A percentile compares a stretch with the other conserved stretches of the same genome.
Conservation (phyloP, 805 yeast species). For the Ogataea chonburiensis region DNA sequence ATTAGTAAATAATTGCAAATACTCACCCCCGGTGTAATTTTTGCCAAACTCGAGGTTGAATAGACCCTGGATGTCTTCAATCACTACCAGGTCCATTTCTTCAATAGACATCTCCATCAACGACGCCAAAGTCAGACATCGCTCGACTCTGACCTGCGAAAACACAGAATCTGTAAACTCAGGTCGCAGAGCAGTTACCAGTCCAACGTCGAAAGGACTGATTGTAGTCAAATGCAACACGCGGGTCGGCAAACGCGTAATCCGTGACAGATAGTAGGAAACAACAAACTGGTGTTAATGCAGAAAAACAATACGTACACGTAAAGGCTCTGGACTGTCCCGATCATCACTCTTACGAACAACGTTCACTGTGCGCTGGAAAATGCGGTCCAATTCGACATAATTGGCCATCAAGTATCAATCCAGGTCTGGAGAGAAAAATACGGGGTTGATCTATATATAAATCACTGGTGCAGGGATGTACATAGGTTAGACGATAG, state of each 20-base stretch:
- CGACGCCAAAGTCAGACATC: constrained; percentile 18
- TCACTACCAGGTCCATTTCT: constrained; percentile 18
- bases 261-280: constrained; percentile 15
- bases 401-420: not conserved
- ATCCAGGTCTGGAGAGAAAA: not conserved
- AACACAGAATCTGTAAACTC: constrained; percentile 3
- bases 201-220: constrained; percentile 3
- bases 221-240: constrained; percentile 6
- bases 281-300: constrained; percentile 5
- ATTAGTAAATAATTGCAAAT: constrained; percentile 6
- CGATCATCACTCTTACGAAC: constrained; percentile 1
- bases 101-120: constrained; percentile 5
- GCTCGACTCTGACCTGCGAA: constrained; percentile 11
- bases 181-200: not conserved
- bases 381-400: constrained; percentile 4
- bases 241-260: constrained; percentile 3
- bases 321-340: not conserved
- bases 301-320: not conserved
- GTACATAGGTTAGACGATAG: constrained; percentile 4
- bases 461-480: constrained; percentile 9
- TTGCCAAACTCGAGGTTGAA: constrained; percentile 28
- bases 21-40: constrained; percentile 27
- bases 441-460: constrained; percentile 4
- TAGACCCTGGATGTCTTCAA: constrained; percentile 31
- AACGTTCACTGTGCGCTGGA: constrained; percentile 12